Conservation (phyloP, 495 filamentous ascomycete species). For the Xylaria acuta region DNA sequence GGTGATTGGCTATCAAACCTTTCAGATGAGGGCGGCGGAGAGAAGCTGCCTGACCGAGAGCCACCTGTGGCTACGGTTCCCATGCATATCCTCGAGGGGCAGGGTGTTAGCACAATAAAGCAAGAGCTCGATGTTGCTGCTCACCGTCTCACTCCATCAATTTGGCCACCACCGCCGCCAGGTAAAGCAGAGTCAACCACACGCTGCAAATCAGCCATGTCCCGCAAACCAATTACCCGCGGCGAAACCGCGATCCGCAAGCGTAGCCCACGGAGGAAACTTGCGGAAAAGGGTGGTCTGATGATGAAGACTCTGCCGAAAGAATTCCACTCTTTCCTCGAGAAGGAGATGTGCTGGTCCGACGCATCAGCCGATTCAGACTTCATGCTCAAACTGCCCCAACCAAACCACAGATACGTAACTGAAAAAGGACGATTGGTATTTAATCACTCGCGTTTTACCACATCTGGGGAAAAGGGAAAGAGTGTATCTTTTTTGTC, state of each 20-base stretch:
- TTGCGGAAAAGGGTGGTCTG: neutral
- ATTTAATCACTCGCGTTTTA: conserved; percentile 28
- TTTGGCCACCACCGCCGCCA: neutral
- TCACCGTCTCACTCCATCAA: neutral
- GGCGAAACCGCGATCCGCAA: neutral
- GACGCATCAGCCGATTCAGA: conserved; percentile 27
- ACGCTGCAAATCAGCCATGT: neutral
- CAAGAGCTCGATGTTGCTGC: neutral
- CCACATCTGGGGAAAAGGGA: neutral
- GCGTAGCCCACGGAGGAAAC: neutral
- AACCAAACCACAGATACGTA: conserved; percentile 34
- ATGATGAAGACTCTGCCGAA: neutral
- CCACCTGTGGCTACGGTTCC: neutral
- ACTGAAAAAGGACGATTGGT: neutral
- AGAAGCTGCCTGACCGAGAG: neutral
- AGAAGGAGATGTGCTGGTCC: conserved; percentile 19
- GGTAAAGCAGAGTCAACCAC: neutral
- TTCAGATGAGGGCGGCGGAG: neutral
- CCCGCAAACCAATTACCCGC: neutral
- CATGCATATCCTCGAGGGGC: neutral
- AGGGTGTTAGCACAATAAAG: neutral
- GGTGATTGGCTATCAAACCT: neutral
- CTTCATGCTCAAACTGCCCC: conserved; percentile 34
- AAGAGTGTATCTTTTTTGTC: conserved; percentile 26
- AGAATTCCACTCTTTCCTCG: neutral